Base-by-base conservation (phyloP, 2,329 filamentous ascomycete species). In the Nannizziopsis barbatae region DNA sequence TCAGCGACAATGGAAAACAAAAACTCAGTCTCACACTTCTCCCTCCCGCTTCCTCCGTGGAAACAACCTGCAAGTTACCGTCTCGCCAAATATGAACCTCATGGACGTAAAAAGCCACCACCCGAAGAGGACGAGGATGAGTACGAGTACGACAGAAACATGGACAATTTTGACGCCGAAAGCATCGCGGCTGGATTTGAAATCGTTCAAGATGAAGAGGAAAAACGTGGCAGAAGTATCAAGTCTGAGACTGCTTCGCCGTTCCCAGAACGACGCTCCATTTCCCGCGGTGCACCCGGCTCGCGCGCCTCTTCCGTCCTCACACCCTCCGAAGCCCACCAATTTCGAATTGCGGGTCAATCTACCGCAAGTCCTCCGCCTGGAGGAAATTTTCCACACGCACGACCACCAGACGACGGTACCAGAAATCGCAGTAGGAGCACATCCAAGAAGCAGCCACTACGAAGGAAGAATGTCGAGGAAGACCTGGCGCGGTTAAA, bases 271-370 rank as follows among this genome's bases (percentile, higher is more conserved):
- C 35, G 35, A 37, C 35, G 17, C 35, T 8, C 6, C 10, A 14
- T 17, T 41, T 20, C 7, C 18, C 17, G 14, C 17, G 62, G 15
- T 50, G 50, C 18, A 56, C 51, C 10, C 53, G 22, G 22, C 22
- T 55, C 40, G 53, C 55, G 3, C 53, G 51, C 11, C 22, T 48
- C 56, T 10, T 57, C 62, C 14, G 50, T 62, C 35, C 54, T 62
- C 17, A 63, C 67, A 7, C 67, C 68, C 7, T 58, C 64, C 40
- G 68, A 71, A 56, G 60, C 62, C 37, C 60, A 65, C 48, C 68
- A 73, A 56, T 69, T 69, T 56, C 64, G 65, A 49, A 55, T 69
- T 49, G 65, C 69, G 42, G 64, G 68, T 45, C 63, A 68, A 31
- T 55, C 65, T 33, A 56, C 65, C 31, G 55, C 68, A 50, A 52